A percentile compares a stretch with the other conserved stretches of the same genome.
Evolutionary conservation across 805 yeast species (phyloP).

Genomic region (Saturnispora zaruensis): DNA sequence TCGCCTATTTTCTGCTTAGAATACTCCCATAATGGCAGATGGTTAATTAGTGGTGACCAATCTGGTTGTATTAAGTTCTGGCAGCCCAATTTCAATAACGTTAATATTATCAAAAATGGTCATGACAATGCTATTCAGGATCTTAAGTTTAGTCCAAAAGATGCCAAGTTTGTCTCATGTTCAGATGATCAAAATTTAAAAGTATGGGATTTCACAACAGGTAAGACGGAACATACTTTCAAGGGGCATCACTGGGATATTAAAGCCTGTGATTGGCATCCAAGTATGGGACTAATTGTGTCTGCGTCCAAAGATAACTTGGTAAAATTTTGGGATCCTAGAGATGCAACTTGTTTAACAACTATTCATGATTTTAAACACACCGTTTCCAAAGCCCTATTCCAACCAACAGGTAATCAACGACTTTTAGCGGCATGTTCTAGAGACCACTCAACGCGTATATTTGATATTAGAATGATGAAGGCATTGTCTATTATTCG

Average conservation of each 20-base stretch:
- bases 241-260: constrained; percentile 99
- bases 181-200: constrained; percentile 88
- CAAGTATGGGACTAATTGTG: constrained; percentile 73
- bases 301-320: constrained; percentile 94
- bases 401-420: constrained; percentile 65
- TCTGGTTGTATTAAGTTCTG: constrained; percentile 88
- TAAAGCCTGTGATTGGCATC: constrained; percentile 96
- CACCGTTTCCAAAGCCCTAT: constrained; percentile 77
- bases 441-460: constrained; percentile 78
- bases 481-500: constrained; percentile 63
- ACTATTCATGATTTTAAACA: constrained; percentile 91
- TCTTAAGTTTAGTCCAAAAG: constrained; percentile 83
- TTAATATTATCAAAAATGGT: constrained; percentile 61
- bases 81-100: constrained; percentile 98
- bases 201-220: constrained; percentile 91
- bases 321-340: constrained; percentile 93
- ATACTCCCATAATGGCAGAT: constrained; percentile 86
- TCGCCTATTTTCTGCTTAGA: constrained; percentile 69
- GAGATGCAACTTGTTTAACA: constrained; percentile 62
- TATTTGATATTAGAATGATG: constrained; percentile 84
- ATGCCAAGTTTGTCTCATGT: constrained; percentile 84
- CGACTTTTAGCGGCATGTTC: constrained; percentile 76
- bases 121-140: constrained; percentile 82
- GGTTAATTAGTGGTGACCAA: constrained; percentile 92
- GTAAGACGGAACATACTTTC: constrained; percentile 68